Percentiles rank a stretch among this genome's conserved stretches.
These are phyloP conservation scores for Saccharomycopsis sp. DNA, from an alignment of 805 yeast species.

Conservation along the genomic window DNA sequence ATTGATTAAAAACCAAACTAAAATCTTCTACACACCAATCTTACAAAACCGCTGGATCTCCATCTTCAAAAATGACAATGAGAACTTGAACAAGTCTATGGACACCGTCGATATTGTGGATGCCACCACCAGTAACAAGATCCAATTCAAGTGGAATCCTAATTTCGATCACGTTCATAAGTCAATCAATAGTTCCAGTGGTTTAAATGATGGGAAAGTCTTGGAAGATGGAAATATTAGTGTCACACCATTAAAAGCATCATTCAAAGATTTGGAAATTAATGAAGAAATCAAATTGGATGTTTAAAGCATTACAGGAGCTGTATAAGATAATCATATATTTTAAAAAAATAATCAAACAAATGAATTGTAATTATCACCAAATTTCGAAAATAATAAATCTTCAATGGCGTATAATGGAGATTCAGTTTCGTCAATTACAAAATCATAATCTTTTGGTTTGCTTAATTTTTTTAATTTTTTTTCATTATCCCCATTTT, in stretches of 20 bases:
- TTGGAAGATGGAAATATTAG: conserved; percentile 54
- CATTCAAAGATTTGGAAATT: conserved; percentile 47
- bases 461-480: conserved; percentile 2
- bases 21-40: conserved; percentile 65
- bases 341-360: background rate
- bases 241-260: conserved; percentile 65
- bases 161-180: conserved; percentile 60
- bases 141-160: conserved; percentile 74
- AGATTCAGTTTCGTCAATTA: background rate
- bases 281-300: conserved; percentile 47
- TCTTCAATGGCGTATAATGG: background rate
- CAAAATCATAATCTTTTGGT: conserved; percentile 9
- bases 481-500: conserved; percentile 1
- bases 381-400: conserved; percentile 5
- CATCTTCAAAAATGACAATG: conserved; percentile 25
- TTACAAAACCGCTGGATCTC: conserved; percentile 74
- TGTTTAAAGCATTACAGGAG: background rate
- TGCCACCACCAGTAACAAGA: conserved; percentile 31
- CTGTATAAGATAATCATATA: background rate
- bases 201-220: conserved; percentile 60
- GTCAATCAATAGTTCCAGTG: conserved; percentile 32
- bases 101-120: conserved; percentile 36
- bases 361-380: conserved; percentile 6
- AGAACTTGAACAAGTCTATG: conserved; percentile 13
- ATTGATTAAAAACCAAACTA: conserved; percentile 39